Base-by-base conservation (phyloP, 2,329 filamentous ascomycete species). In the Xylaria digitata region DNA sequence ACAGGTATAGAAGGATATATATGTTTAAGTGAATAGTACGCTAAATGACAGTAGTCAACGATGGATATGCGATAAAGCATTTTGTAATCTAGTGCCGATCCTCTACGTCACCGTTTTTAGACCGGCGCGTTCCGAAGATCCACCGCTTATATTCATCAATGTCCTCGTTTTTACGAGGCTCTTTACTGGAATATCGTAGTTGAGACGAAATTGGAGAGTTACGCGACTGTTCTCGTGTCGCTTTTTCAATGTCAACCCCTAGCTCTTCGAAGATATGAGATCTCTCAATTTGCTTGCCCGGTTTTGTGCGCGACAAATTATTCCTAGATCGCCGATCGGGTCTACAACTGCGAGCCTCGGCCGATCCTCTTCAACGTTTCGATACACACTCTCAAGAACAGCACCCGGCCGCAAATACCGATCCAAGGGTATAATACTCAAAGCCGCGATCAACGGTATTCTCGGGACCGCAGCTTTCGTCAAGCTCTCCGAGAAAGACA, bases 381-480 rank as follows among this genome's bases (percentile, higher is more conserved):
- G 66, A 57, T 30, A 19, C 52, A 56, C 52, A 6, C 34, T 75
- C 19, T 34, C 42, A 21, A 46, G 45, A 37, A 23, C 69, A 17
- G 15, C 46, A 42, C 61, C 65, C 26, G 58, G 65, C 43, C 52
- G 32, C 32, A 66, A 42, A 45, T 68, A 69, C 15, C 65, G 63
- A 8, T 62, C 67, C 45, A 76, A 73, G 19, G 73, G 80, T 6
- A 73, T 77, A 1, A 64, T 85, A 7, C 79, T 80, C 2, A 82
- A 80, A 0, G 77, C 77, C 13, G 72, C 75, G 17, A 80, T 78
- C 1, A 81, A 79, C n/a, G 80, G 76, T 4, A 78, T 79, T 0
- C 77, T 90, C 9, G 87, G 83, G 7, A 86, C 87, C 0, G 82
- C 84, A 0, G 83, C 83, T 1, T 90, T 90, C 75, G 81, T 90